Percentiles rank a stretch among this genome's conserved stretches.
phyloP scores from a whole-genome alignment of 306 rosid species.

The Inga oerstediana region DNA sequence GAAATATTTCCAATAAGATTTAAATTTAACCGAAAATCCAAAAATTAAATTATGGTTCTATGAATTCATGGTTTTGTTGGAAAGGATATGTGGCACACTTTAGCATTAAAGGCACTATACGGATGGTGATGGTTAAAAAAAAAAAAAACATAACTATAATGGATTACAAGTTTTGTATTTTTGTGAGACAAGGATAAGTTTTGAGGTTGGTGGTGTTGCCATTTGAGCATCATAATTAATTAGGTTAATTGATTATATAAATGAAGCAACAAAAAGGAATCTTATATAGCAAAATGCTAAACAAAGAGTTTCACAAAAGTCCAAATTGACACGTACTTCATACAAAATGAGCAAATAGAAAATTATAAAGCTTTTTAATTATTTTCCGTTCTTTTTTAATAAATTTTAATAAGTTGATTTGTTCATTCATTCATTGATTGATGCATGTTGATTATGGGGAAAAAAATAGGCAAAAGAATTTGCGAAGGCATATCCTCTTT shows the following conservation, averaged over 20 bases:
- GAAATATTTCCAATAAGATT: no score
- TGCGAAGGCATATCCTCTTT: conserved; percentile 26
- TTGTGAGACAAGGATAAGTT: conserved; percentile 27
- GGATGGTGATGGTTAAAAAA: not conserved
- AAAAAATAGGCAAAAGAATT: not conserved
- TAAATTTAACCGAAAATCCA: not conserved
- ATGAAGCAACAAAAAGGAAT: conserved; percentile 23
- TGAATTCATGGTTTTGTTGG: not conserved
- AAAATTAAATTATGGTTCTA: not conserved
- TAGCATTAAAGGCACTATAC: conserved; percentile 2
- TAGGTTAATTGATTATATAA: not conserved
- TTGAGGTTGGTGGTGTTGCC: conserved; percentile 31
- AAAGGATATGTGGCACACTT: not conserved
- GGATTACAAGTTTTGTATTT: not conserved
- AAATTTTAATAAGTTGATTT: not conserved
- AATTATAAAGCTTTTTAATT: not conserved
- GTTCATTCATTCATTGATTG: not conserved
- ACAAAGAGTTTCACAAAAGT: not conserved
- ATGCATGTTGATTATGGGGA: conserved; percentile 29
- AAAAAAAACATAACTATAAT: not conserved
- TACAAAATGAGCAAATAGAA: not conserved
- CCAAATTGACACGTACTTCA: not conserved
- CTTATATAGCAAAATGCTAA: conserved; percentile 48
- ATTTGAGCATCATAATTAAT: conserved; percentile 35
- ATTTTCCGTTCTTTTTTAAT: not conserved